These are phyloP conservation scores for Penicillium goetzii DNA, from an alignment of 495 filamentous ascomycete genomes.

Conservation along the genomic window DNA sequence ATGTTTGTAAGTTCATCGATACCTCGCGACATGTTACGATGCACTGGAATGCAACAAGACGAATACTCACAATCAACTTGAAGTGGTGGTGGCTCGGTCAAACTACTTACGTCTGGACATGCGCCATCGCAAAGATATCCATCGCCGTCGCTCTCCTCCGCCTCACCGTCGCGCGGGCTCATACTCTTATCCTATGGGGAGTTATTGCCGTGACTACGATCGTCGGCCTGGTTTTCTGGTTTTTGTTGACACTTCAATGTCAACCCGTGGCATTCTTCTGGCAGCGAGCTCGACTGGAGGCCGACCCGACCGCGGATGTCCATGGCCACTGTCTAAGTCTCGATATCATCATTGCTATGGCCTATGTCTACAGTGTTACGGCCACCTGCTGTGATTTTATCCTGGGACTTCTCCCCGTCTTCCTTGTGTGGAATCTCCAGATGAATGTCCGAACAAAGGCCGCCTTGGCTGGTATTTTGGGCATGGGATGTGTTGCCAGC, in stretches of 20 bases:
- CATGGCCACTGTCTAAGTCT: constrained; percentile 40
- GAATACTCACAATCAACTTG: neutral
- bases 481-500: constrained; percentile 43
- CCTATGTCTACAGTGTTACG: constrained; percentile 49
- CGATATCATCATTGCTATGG: constrained; percentile 37
- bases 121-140: constrained; percentile 36
- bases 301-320: constrained; percentile 9
- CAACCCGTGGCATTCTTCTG: constrained; percentile 47
- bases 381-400: constrained; percentile 46
- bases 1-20: constrained; percentile 44
- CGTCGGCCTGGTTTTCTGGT: constrained; percentile 41
- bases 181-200: constrained; percentile 34
- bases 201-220: constrained; percentile 37
- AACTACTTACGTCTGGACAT: constrained; percentile 37
- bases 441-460: constrained; percentile 44
- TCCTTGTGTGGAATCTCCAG: constrained; percentile 44
- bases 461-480: constrained; percentile 43
- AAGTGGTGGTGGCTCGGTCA: constrained; percentile 50
- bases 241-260: constrained; percentile 48
- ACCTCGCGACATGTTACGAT: neutral
- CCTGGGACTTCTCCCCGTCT: constrained; percentile 42
- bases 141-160: constrained; percentile 45
- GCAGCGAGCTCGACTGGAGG: constrained; percentile 27
- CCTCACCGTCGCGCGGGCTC: constrained; percentile 28
- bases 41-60: constrained; percentile 3